Percentiles rank a stretch among this genome's conserved stretches.
phyloP scores from a whole-genome alignment of 2,329 filamentous ascomycete species.

The Penicillium crustosum region DNA sequence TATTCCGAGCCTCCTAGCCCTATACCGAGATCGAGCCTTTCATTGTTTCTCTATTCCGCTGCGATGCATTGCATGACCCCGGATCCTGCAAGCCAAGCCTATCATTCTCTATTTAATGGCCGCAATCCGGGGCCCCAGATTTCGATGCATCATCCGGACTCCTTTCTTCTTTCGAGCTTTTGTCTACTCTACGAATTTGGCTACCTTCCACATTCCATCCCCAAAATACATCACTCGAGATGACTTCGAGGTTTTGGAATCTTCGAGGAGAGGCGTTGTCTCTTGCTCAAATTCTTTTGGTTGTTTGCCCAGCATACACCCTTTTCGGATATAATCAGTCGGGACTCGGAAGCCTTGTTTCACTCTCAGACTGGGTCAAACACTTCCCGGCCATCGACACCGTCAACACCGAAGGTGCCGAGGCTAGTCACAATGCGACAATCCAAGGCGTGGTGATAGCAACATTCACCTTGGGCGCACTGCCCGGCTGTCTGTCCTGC shows the following conservation, averaged over 20 bases:
- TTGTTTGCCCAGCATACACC: not conserved
- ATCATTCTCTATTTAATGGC: too few species aligned
- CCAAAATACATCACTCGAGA: not conserved
- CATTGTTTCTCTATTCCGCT: too few species aligned
- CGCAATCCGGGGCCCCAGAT: too few species aligned
- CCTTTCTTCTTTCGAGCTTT: too few species aligned
- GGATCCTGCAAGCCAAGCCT: too few species aligned
- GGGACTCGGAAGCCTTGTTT: not conserved
- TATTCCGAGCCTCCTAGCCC: not conserved
- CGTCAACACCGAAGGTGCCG: not conserved
- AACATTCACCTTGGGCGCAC: too few species aligned
- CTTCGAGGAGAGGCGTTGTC: not conserved
- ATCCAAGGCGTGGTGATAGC: too few species aligned
- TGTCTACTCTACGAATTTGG: too few species aligned
- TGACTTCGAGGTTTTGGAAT: not conserved
- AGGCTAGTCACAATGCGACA: not conserved
- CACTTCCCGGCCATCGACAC: not conserved
- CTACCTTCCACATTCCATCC: too few species aligned
- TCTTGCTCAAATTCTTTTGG: not conserved
- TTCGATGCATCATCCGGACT: too few species aligned
- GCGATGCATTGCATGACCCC: too few species aligned
- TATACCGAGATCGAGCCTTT: not conserved
- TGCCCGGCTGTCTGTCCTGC: too few species aligned
- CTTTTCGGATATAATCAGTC: not conserved
- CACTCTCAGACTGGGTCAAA: not conserved